These are phyloP conservation scores for Russula earlei DNA, from an alignment of 768 basidiomycete species.

Conservation along the genomic window DNA sequence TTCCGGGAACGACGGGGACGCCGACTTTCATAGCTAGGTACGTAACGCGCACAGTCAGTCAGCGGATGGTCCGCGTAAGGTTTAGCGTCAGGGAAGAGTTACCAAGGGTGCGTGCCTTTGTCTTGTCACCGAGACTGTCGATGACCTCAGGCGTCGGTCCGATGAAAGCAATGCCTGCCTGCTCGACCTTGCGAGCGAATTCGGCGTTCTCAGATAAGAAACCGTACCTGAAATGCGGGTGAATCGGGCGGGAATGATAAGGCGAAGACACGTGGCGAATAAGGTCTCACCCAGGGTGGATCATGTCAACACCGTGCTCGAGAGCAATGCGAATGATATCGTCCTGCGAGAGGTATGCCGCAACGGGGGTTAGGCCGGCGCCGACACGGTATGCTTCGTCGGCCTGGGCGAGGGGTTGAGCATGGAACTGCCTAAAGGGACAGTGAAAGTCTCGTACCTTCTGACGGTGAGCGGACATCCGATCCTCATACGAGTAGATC, in stretches of 20 bases:
- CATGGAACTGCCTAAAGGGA: not conserved
- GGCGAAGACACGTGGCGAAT: not conserved
- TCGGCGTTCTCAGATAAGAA: constrained; percentile 96
- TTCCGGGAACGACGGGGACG: constrained; percentile 96
- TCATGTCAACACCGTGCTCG: constrained; percentile 99
- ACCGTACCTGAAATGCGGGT: constrained; percentile 57
- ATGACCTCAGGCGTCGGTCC: constrained; percentile 95
- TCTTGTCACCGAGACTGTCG: constrained; percentile 97
- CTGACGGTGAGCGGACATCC: constrained; percentile 93
- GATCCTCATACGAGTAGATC: constrained; percentile 96
- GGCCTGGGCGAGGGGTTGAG: constrained; percentile 40
- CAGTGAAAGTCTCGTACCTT: constrained; percentile 48
- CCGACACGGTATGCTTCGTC: constrained; percentile 99
- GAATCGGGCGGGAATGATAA: not conserved
- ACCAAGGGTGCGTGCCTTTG: constrained; percentile 89
- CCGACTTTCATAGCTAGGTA: constrained; percentile 74
- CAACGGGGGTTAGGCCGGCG: constrained; percentile 92
- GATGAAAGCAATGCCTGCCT: constrained; percentile 94
- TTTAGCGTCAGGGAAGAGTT: constrained; percentile 17
- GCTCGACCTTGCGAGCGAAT: constrained; percentile 97
- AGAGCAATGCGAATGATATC: constrained; percentile 95
- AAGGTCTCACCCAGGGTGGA: constrained; percentile 79
- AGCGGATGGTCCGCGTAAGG: constrained; percentile 5
- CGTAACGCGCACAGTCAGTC: constrained; percentile 1
- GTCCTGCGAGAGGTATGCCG: constrained; percentile 93